Evolutionary conservation across 495 filamentous ascomycete genomes (phyloP), one percentile per base, ranked within the genome.

Genomic region (Neurospora sp.): DNA sequence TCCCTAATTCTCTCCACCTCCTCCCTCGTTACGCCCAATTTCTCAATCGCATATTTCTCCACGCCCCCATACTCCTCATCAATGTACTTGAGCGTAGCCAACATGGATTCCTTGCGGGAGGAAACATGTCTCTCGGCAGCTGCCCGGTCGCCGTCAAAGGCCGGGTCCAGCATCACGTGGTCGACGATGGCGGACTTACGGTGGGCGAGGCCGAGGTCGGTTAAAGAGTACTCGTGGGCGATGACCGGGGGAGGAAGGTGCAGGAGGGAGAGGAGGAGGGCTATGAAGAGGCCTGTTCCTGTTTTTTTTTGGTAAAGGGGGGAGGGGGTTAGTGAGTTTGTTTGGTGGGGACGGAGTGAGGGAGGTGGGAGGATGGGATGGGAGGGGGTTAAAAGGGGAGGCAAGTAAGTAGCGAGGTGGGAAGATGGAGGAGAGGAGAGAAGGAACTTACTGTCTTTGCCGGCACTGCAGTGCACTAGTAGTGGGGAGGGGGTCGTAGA

Each of bases 161-260:
- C 77, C 5, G 81, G 78, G 71, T 81, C 82, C 40, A 73, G 69
- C 73, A 84, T 79, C 75, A 88, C 74, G 68, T 84, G 81, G 42
- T 79, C 70, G 37, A 88, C 76, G 59, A 89, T 83, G 40, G 78
- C 75, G 20, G 81, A 77, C 68, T 83, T 83, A 69, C 82, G 80
- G 4, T 73, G 77, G 27, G 79, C 80, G 37, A 89, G 77, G 0
- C 88, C 89, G 8, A 89, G 39, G 14, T 88, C 84, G 0, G 89
- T 90, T 16, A 92, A 80, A 59, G 82, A 82, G 77, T 92, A 92
- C 78, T 92, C 90, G 48, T 87, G 77, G 9, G 88, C 86, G 40
- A 92, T 83, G n/a, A 81, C 72, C 18, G 87, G 83, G 75, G 90
- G 85, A 0, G 81, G 73, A 0, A 89, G 84, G 35, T 88, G 88